Evolutionary conservation across 2,329 filamentous ascomycete species (phyloP).

Genomic region (Aspergillus puulaauensis): DNA sequence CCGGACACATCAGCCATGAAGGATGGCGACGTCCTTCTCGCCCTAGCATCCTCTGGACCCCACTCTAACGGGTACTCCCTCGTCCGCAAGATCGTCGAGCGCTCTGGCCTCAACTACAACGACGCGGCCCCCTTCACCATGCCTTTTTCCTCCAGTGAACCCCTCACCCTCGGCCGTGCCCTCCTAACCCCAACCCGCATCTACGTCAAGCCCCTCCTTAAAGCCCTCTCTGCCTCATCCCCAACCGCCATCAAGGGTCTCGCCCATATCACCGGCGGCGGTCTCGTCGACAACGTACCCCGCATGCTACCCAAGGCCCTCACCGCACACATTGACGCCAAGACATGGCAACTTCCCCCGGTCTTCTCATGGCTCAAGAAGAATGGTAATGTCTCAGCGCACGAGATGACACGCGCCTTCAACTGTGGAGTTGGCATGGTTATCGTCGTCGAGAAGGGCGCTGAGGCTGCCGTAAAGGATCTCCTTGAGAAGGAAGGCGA

Average conservation of each 20-base stretch:
- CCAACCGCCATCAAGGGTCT: constrained; percentile 76
- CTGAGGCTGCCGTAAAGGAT: constrained; percentile 60
- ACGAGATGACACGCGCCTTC: constrained; percentile 89
- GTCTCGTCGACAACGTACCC: constrained; percentile 89
- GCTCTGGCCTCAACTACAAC: constrained; percentile 68
- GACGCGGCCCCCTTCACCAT: constrained; percentile 75
- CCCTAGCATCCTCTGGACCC: constrained; percentile 78
- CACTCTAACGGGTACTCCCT: constrained; percentile 98
- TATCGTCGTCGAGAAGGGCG: constrained; percentile 68
- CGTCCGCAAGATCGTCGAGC: constrained; percentile 83
- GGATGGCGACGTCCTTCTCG: constrained; percentile 80
- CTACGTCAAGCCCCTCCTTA: constrained; percentile 81
- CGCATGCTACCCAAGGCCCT: constrained; percentile 82
- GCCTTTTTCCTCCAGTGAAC: constrained; percentile 55
- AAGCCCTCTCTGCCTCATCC: constrained; percentile 57
- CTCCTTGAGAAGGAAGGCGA: constrained; percentile 69
- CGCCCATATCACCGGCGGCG: constrained; percentile 95
- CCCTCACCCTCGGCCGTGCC: constrained; percentile 62
- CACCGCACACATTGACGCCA: constrained; percentile 76
- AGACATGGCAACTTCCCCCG: constrained; percentile 70
- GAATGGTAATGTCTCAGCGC: constrained; percentile 64
- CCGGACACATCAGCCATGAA: constrained; percentile 75
- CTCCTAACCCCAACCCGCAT: constrained; percentile 89
- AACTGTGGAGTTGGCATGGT: constrained; percentile 97
- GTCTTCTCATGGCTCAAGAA: constrained; percentile 87